Conservation (phyloP, 495 filamentous ascomycete species). For the Xylaria sp. region DNA sequence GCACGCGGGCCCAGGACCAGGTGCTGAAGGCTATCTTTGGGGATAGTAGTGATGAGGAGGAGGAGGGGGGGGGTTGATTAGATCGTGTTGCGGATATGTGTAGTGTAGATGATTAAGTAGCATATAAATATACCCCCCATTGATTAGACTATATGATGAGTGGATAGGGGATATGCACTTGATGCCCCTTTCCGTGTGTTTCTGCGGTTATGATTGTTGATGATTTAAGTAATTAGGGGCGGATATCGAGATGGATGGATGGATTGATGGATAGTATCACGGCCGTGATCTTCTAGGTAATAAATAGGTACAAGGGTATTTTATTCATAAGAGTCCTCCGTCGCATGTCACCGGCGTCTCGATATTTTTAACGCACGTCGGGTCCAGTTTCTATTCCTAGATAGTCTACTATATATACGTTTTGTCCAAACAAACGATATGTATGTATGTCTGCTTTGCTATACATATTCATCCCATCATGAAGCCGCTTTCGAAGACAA, state of each 20-base stretch:
- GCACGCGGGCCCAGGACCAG: constrained; percentile 80
- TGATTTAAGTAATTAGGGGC: too few relatives aligned
- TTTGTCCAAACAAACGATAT: neutral
- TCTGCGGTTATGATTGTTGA: too few relatives aligned
- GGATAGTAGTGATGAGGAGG: constrained; percentile 78
- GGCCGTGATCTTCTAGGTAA: too few relatives aligned
- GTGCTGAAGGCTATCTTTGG: constrained; percentile 96
- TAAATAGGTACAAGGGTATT: too few relatives aligned
- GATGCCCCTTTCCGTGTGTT: too few relatives aligned
- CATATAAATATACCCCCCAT: constrained; percentile 27
- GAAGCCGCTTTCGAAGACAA: neutral
- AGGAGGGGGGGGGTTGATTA: too few relatives aligned
- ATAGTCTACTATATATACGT: constrained; percentile 1
- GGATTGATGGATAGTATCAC: too few relatives aligned
- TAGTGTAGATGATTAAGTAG: neutral
- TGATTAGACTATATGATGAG: neutral
- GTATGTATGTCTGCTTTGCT: neutral
- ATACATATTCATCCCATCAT: neutral
- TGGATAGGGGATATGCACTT: neutral
- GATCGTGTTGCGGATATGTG: constrained; percentile 19
- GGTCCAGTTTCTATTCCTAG: neutral
- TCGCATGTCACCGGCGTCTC: neutral
- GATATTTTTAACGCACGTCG: neutral
- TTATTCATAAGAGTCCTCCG: too few relatives aligned
- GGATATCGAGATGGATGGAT: too few relatives aligned